Evolutionary conservation across 331 rosid genomes (phyloP), one percentile per base, ranked within the genome.

Genomic region (Rosa hybrid): DNA sequence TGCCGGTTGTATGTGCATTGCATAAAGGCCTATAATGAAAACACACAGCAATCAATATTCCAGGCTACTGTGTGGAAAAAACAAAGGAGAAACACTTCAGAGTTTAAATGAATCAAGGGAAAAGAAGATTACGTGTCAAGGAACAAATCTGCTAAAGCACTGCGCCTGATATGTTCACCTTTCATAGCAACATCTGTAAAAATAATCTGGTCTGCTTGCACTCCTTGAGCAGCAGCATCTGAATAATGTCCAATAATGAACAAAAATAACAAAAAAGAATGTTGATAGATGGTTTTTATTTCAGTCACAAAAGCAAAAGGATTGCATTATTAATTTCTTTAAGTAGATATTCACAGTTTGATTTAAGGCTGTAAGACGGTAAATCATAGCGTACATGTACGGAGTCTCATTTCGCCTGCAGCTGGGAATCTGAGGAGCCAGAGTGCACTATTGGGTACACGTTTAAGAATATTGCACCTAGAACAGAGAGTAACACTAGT

Each of bases 361-460:
- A 60, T 25, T 44, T n/a, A 56, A 13, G 25, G 57, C 45, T 7
- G 44, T 8, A 20, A 12, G 11, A 30, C 12, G 56, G 34, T 17
- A 51, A 75, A 65, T 16, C 42, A 57, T 39, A 23, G 85, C 99
- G 9, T 86, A 96, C 99, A 92, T 79, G 94, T 84, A 39, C 95
- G 89, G 72, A 89, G 84, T 76, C 89, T 87, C 83, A 80, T 90
- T 91, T 93, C 99, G 8, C 99, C 99, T 44, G 97, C 95, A 30
- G 99, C 99, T 41, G 99, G 99, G 86, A 96, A 96, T 89, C 92
- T 89, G 74, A 96, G 92, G 77, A 96, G 98, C 99, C 99, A 96
- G 74, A 96, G 97, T 21, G 95, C 98, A 78, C 99, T 92, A 82
- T 93, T 91, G n/a, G 98, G 97, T 76, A 96, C 97, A 4, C 98